These are phyloP conservation scores for Penicillium sp. DNA, from an alignment of 2,329 filamentous ascomycete species.

Conservation along the genomic window DNA sequence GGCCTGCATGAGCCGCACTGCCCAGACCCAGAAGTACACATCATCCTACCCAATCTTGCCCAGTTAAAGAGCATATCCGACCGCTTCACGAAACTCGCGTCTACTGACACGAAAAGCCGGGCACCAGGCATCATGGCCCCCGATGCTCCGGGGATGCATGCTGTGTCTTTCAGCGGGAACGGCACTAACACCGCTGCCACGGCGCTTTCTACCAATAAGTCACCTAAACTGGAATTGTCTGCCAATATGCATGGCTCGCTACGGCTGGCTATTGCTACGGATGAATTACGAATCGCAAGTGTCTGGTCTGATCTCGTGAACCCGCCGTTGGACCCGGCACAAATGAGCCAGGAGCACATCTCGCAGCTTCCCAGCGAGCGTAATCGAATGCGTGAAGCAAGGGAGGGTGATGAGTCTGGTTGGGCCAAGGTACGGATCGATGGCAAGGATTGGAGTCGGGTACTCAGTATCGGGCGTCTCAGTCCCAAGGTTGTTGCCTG, in stretches of 20 bases:
- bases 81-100: constrained; percentile 83
- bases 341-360: constrained; percentile 64
- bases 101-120: constrained; percentile 32
- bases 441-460: constrained; percentile 88
- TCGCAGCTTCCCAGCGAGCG: constrained; percentile 77
- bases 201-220: constrained; percentile 22
- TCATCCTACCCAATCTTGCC: constrained; percentile 79
- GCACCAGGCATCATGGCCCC: constrained; percentile 16
- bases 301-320: constrained; percentile 84
- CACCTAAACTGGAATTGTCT: constrained; percentile 74
- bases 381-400: constrained; percentile 67
- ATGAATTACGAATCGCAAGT: constrained; percentile 79
- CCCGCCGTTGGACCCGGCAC: constrained; percentile 77
- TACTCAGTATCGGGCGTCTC: constrained; percentile 86
- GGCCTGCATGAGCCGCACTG: constrained; percentile 90
- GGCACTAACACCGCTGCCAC: constrained; percentile 33
- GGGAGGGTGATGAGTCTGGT: constrained; percentile 69
- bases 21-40: constrained; percentile 89
- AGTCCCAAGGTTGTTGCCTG: constrained; percentile 92
- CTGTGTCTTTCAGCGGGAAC: not conserved
- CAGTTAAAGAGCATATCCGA: constrained; percentile 94
- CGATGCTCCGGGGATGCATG: constrained; percentile 30
- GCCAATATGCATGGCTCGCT: constrained; percentile 94
- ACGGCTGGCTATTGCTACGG: constrained; percentile 74
- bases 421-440: constrained; percentile 92